Evolutionary conservation across 768 basidiomycete species (phyloP).

Genomic region (Amanita molliuscula): DNA sequence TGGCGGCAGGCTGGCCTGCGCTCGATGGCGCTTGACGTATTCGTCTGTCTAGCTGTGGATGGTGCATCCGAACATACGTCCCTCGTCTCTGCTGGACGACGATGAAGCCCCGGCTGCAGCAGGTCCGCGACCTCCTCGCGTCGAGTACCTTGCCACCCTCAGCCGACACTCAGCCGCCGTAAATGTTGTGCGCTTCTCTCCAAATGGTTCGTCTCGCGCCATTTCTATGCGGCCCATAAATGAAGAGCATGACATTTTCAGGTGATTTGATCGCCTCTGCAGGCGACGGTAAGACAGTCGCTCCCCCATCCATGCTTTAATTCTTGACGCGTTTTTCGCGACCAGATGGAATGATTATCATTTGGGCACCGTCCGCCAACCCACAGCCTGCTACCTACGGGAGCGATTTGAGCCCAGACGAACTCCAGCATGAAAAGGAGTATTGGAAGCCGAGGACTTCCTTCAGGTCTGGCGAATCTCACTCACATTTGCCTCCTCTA

Average conservation of each 20-base stretch:
- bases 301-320: constrained; percentile 5
- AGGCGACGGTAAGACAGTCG: constrained; percentile 71
- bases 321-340: constrained; percentile 8
- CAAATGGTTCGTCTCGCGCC: constrained; percentile 52
- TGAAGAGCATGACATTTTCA: constrained; percentile 16
- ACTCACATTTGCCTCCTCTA: background rate
- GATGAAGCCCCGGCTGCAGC: constrained; percentile 21
- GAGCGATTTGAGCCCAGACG: constrained; percentile 70
- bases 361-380: constrained; percentile 81
- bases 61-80: constrained; percentile 85
- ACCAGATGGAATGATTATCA: constrained; percentile 91
- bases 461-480: constrained; percentile 43
- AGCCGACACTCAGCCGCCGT: constrained; percentile 89
- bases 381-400: constrained; percentile 70
- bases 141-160: constrained; percentile 93
- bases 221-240: background rate
- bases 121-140: constrained; percentile 52
- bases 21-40: background rate
- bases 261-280: constrained; percentile 92
- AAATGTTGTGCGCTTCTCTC: constrained; percentile 93
- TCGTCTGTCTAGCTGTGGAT: constrained; percentile 68
- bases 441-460: constrained; percentile 88
- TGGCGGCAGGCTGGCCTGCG: background rate
- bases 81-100: constrained; percentile 42
- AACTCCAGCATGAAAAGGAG: constrained; percentile 85